A percentile compares a stretch with the other conserved stretches of the same genome.
Evolutionary conservation across 306 rosid genomes (phyloP).

Genomic region (Vigna mungo): DNA sequence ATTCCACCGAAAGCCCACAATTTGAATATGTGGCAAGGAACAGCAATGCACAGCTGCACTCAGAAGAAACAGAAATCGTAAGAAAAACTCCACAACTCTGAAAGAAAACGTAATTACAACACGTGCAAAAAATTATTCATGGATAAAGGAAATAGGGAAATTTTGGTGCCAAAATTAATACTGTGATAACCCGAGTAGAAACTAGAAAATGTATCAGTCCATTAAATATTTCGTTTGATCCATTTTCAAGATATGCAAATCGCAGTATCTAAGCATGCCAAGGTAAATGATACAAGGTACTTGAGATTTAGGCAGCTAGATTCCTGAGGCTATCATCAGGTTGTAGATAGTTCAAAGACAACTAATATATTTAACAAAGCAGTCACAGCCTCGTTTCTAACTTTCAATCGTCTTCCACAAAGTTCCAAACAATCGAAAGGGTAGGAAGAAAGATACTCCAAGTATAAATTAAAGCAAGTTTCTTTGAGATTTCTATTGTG

Average conservation of each 20-base stretch:
- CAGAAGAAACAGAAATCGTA: constrained; percentile 34
- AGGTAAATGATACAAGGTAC: neutral
- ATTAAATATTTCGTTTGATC: neutral
- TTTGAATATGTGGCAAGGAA: constrained; percentile 97
- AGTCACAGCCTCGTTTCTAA: constrained; percentile 16
- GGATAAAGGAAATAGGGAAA: neutral
- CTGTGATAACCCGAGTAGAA: neutral
- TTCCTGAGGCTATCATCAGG: neutral
- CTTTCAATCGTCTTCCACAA: constrained; percentile 14
- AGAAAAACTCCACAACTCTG: constrained; percentile 29
- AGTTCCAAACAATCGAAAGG: neutral
- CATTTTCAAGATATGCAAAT: constrained; percentile 21
- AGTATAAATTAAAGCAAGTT: constrained; percentile 7
- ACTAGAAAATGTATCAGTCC: neutral
- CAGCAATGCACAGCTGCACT: constrained; percentile 90
- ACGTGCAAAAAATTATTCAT: constrained; percentile 5
- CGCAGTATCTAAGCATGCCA: constrained; percentile 7
- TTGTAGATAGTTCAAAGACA: neutral
- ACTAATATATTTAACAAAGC: neutral
- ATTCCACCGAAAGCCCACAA: constrained; percentile 92
- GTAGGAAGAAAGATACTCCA: neutral
- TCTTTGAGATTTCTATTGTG: neutral
- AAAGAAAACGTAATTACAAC: neutral
- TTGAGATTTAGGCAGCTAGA: constrained; percentile 13
- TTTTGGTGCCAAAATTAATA: constrained; percentile 14